Evolutionary conservation across 306 rosid species (phyloP), one percentile per base, ranked within the genome.

Genomic region (Lathyrus sativus): DNA sequence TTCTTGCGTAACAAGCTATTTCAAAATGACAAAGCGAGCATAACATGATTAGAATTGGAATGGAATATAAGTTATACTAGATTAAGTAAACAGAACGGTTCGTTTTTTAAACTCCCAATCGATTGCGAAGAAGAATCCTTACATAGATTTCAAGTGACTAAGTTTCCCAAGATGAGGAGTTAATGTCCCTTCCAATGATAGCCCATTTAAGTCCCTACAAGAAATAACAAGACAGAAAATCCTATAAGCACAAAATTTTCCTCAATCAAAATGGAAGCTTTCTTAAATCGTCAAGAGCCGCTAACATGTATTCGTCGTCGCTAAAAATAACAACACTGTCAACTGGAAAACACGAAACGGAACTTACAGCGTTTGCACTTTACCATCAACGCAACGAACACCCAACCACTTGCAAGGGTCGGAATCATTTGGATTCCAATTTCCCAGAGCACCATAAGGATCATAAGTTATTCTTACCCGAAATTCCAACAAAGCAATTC

Each of bases 121-220:
- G 24, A 11, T 12, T 35, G 55, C 14, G 26, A 75, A 51, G 62
- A 79, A 76, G 58, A 79, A 76, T 66, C 69, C 96, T 86, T 88
- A 93, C 99, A 93, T 85, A 67, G 79, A 77, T 80, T 67, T 82
- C 59, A 90, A 79, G 78, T 79, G 84, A 69, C 71, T 13, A 65
- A 95, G 95, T 77, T 85, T 85, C 75, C 92, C 88, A 67, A 95
- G 87, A 80, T 80, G 88, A 39, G 97, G 97, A 9, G 86, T 77
- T 83, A 95, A 82, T 42, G 89, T 85, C 79, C 99, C 99, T 75
- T 76, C 84, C 86, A 95, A 79, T 65, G 86, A 81, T 74, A 79
- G 79, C 15, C 78, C 79, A 41, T 70, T 80, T 62, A 95, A 79
- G 77, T 85, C 75, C 80, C 99, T 95, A 50, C 79, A 82, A 81